Evolutionary conservation across 2,329 filamentous ascomycete species (phyloP), one percentile per base, ranked within the genome.

Genomic region (Dactylellina parvicollis): DNA sequence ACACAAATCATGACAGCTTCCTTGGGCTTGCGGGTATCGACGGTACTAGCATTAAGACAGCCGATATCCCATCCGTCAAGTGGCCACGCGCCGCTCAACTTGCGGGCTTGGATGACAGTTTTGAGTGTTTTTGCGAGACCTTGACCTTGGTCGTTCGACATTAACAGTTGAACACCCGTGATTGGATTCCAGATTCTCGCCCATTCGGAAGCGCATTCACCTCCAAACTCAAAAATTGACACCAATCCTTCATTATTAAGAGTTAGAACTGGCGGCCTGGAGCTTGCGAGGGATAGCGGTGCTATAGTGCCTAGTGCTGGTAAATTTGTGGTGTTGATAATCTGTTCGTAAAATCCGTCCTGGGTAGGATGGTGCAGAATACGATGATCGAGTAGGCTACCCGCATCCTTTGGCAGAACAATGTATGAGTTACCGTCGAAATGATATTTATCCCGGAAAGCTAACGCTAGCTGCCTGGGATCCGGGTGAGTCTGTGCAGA

Each of bases 1-100:
- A 74, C 62, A 59, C 70, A 74, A 20, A 74, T 74, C 49, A 74
- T 69, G 10, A 74, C 70, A 18, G 56, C 61, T 46, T 74, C 70
- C 22, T 60, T 69, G 3, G 70, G 70, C 26, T 67, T 67, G 24
- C 70, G 70, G 7, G 70, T 74, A 38, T 74, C 70, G 9, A 74
- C 62, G 5, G 70, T 62, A 42, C 62, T 74, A 26, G 64, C 64
- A 28, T 74, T 74, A 12, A 74, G 42, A 40, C 62, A 62, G n/a
- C 70, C 70, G 18, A 74, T 52, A 20, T 74, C 70, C 70, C 70
- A 74, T 14, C 70, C 70, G 22, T 74, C 70, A 5, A 74, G 49
- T 5, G 70, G 70, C 70, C 70, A 74, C 7, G 64, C 55, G 9
- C 70, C 70, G 28, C 50, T 62, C 2, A 62, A 18, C 36, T 74